Evolutionary conservation across 768 basidiomycete genomes (phyloP).

Genomic region (Strobilomyces confusus): DNA sequence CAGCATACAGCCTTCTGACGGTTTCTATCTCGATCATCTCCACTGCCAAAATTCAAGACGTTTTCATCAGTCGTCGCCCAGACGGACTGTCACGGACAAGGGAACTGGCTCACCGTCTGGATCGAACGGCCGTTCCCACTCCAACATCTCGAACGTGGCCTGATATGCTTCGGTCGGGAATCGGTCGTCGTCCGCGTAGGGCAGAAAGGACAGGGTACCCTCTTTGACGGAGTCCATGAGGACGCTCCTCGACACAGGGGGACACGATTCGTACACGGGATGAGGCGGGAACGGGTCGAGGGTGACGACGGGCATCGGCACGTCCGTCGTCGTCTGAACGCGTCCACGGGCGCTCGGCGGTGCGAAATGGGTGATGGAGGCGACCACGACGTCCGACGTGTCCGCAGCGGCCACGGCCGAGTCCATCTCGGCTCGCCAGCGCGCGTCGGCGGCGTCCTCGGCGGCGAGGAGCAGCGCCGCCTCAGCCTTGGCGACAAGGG

Average conservation of each 20-base stretch:
- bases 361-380: slow-evolving; percentile 11
- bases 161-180: slow-evolving; percentile 35
- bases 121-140: slow-evolving; percentile 41
- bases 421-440: background rate
- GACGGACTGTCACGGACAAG: too few relatives aligned
- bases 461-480: slow-evolving; percentile 3
- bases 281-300: slow-evolving; percentile 20
- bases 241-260: slow-evolving; percentile 38
- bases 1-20: slow-evolving; percentile 34
- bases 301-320: slow-evolving; percentile 15
- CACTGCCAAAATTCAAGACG: slow-evolving; percentile 27
- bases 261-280: slow-evolving; percentile 43
- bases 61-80: background rate
- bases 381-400: background rate
- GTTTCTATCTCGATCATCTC: slow-evolving; percentile 49
- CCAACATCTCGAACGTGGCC: slow-evolving; percentile 19
- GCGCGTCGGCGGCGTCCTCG: background rate
- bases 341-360: background rate
- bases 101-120: slow-evolving; percentile 43
- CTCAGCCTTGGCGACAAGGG: slow-evolving; percentile 11
- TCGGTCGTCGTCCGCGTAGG: slow-evolving; percentile 43
- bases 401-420: background rate
- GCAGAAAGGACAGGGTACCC: slow-evolving; percentile 32
- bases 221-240: background rate
- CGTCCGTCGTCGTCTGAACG: background rate